Evolutionary conservation across 129 eudicot genomes (phyloP), one percentile per base, ranked within the genome.

Genomic region (Deinandra increscens): DNA sequence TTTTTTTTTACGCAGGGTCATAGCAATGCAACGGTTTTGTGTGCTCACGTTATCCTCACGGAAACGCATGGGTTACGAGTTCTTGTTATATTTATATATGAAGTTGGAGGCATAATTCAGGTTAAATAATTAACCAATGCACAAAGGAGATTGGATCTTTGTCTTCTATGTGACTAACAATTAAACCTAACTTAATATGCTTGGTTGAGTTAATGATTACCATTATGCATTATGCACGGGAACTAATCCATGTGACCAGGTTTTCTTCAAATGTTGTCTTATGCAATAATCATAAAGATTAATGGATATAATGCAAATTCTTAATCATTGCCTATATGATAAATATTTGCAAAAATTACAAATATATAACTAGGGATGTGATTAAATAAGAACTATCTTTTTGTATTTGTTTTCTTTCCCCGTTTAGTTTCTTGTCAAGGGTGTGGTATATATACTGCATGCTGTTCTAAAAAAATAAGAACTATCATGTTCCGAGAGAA

Each of bases 151-250:
- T 71, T 78, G 77, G 77, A 71, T 71, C 61, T 78, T 71, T 78
- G 78, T 71, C 81, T 78, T 64, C 63, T 78, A 64, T 78, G 73
- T 45, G 26, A 50, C 60, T 69, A 37, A 60, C 60, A 60, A 60
- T 69, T 76, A 58, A 36, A 54, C 36, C 64, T 54, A 59, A 70
- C 69, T 48, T 38, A 76, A 42, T 37, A 22, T 76, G 75, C 80
- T 68, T 69, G 37, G 80, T 69, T 76, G 80, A 69, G 54, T 76
- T 76, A 69, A 76, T 68, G 54, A 76, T 76, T 76, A 70, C 75
- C 75, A 26, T 26, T 26, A 26, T n/a, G 37, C 5, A 59, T 69
- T 76, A 76, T 60, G 80, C 64, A 74, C 46, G 46, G 48, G 75
- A 76, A 69, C 75, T 68, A 64, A 74, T 65, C 72, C 79, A 74